Evolutionary conservation across 164 flowering plant genomes (phyloP).

Genomic region (Tinospora cordifolia): DNA sequence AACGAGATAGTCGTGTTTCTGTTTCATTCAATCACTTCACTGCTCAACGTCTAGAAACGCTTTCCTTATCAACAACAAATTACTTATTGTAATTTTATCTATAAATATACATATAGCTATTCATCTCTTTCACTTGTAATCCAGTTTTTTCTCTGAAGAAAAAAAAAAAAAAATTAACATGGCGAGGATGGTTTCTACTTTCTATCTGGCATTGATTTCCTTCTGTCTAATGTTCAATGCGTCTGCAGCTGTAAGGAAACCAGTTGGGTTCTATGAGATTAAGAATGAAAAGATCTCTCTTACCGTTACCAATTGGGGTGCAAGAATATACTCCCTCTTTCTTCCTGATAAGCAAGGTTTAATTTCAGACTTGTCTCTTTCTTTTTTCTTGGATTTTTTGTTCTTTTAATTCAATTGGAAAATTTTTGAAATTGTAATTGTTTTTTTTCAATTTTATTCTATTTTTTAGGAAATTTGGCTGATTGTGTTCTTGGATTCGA

Average conservation of each 20-base stretch:
- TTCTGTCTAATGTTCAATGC: constrained; percentile 5
- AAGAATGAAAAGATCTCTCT: constrained; percentile 43
- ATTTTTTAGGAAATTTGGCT: constrained; percentile 43
- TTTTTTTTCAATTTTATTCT: neutral
- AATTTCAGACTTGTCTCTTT: neutral
- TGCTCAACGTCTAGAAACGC: too few species aligned
- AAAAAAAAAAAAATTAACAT: constrained; percentile 2
- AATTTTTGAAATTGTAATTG: neutral
- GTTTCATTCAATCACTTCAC: too few species aligned
- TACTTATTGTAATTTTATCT: too few species aligned
- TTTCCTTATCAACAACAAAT: too few species aligned
- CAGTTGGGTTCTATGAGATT: constrained; percentile 39
- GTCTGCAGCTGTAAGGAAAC: constrained; percentile 10
- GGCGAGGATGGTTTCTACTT: constrained; percentile 16
- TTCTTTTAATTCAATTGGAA: neutral
- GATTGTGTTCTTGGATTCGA: constrained; percentile 77
- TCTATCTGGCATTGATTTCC: constrained; percentile 13
- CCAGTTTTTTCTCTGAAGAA: too few species aligned
- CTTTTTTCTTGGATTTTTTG: neutral
- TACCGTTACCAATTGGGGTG: constrained; percentile 71
- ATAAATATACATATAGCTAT: neutral
- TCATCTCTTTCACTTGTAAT: neutral
- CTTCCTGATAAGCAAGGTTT: constrained; percentile 67
- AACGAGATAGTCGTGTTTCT: too few species aligned
- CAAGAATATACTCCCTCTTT: constrained; percentile 44